phyloP scores from a whole-genome alignment of 2,329 filamentous ascomycete genomes.

The Nemania sp. region DNA sequence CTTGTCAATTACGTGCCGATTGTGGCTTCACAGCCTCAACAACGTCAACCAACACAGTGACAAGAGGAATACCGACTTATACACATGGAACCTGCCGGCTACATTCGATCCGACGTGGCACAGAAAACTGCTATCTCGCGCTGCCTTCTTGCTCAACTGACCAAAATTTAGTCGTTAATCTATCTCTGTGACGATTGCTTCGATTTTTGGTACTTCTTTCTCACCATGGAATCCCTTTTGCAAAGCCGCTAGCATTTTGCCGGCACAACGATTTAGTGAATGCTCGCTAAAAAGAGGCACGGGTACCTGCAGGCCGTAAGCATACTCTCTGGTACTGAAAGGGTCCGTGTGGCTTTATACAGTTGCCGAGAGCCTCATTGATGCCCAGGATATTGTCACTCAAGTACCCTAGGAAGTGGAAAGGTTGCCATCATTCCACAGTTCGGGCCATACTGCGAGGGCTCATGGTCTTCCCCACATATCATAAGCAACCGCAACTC shows the following conservation, averaged over 20 bases:
- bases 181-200: slow-evolving; percentile 13
- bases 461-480: neutral
- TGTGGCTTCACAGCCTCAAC: neutral
- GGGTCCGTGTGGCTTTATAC: too few relatives aligned
- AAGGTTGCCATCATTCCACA: neutral
- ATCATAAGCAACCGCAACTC: neutral
- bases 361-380: neutral
- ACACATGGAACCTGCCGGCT: too few relatives aligned
- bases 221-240: slow-evolving; percentile 17
- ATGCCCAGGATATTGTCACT: neutral
- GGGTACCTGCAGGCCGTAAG: slow-evolving; percentile 2
- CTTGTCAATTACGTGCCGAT: slow-evolving; percentile 1
- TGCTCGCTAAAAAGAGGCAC: too few relatives aligned
- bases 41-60: too few relatives aligned
- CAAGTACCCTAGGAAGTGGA: neutral
- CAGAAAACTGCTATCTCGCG: too few relatives aligned
- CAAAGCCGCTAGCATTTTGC: slow-evolving; percentile 13
- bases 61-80: too few relatives aligned
- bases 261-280: too few relatives aligned
- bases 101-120: too few relatives aligned
- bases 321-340: slow-evolving; percentile 3
- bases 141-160: too few relatives aligned
- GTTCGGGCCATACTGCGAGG: neutral
- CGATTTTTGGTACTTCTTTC: slow-evolving; percentile 6
- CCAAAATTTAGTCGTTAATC: slow-evolving; percentile 8